Conservation (phyloP, 352 stramenopile species). For the Saprolegnia diclina region DNA sequence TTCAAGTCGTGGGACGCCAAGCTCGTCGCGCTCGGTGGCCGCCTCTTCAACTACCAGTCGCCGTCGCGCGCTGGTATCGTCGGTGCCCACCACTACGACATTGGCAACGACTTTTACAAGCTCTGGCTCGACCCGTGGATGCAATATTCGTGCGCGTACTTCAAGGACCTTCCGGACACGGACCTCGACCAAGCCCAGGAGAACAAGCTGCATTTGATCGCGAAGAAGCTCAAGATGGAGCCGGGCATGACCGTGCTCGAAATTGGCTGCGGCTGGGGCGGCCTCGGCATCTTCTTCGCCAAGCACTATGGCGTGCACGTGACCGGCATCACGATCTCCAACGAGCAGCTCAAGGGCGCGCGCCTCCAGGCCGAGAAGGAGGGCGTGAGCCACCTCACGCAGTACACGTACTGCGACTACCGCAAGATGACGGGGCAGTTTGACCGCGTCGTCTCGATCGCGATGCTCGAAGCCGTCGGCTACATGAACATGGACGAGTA, state of each 20-base stretch:
- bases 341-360: constrained; percentile 85
- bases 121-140: constrained; percentile 83
- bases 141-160: constrained; percentile 86
- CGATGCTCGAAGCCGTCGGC: constrained; percentile 86
- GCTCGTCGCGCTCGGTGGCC: constrained; percentile 61
- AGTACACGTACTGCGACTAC: constrained; percentile 89
- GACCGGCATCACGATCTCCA: constrained; percentile 86
- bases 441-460: constrained; percentile 82
- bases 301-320: constrained; percentile 84
- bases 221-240: constrained; percentile 81
- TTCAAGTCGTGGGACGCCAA: constrained; percentile 86
- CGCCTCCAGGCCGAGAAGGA: constrained; percentile 69
- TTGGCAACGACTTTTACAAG: constrained; percentile 87
- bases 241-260: constrained; percentile 80
- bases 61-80: constrained; percentile 75
- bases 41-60: constrained; percentile 86
- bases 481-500: constrained; percentile 87
- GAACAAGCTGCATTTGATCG: constrained; percentile 85
- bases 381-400: constrained; percentile 76
- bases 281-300: constrained; percentile 80
- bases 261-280: constrained; percentile 87
- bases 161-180: constrained; percentile 63
- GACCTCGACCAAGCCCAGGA: constrained; percentile 78
- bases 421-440: constrained; percentile 83
- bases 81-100: constrained; percentile 80